Percentiles rank a stretch among this genome's conserved stretches.
phyloP scores from a whole-genome alignment of 73 alveolate genomes.

The Paramecium biaurelia region DNA sequence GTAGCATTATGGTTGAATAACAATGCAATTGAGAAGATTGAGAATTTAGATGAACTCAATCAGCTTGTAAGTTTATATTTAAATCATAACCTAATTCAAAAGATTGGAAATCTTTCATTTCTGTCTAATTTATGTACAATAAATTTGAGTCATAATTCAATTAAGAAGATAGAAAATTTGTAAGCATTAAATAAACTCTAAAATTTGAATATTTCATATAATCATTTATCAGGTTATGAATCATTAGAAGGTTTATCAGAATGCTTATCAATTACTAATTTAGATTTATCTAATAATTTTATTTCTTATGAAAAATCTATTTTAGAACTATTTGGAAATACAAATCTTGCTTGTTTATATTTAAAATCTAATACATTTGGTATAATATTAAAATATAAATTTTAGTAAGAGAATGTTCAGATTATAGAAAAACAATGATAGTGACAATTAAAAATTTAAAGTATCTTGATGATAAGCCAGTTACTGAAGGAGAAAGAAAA shows the following conservation, averaged over 20 bases:
- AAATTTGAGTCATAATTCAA: conserved; percentile 85
- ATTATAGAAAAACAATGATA: conserved; percentile 79
- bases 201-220: conserved; percentile 60
- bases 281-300: conserved; percentile 87
- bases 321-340: conserved; percentile 78
- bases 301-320: conserved; percentile 18
- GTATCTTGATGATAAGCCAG: conserved; percentile 95
- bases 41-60: conserved; percentile 76
- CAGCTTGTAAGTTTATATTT: conserved; percentile 79
- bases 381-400: neutral
- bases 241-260: conserved; percentile 80
- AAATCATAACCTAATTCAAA: conserved; percentile 85
- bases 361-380: conserved; percentile 83
- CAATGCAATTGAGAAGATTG: conserved; percentile 88
- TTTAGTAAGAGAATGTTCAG: conserved; percentile 78
- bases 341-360: conserved; percentile 86
- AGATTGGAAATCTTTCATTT: conserved; percentile 76
- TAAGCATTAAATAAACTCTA: conserved; percentile 23
- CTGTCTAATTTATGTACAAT: conserved; percentile 75
- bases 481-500: conserved; percentile 90
- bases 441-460: conserved; percentile 71
- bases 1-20: conserved; percentile 88
- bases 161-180: conserved; percentile 76
- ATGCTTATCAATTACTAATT: conserved; percentile 77
- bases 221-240: conserved; percentile 56